Evolutionary conservation across 495 filamentous ascomycete genomes (phyloP).

Genomic region (Sordaria brevicollis): DNA sequence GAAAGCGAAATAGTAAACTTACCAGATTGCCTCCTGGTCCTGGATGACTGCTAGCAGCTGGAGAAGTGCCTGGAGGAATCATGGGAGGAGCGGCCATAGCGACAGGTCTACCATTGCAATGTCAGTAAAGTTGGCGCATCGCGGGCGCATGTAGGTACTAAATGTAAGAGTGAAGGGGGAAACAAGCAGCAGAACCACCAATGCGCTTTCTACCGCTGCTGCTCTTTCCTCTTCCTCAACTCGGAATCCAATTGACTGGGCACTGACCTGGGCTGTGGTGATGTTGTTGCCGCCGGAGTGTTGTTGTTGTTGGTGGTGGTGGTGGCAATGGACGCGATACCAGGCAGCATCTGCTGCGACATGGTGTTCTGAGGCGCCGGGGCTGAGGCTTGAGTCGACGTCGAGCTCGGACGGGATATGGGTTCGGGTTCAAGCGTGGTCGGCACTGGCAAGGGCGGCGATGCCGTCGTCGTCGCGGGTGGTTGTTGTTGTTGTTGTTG

Average conservation of each 20-base stretch:
- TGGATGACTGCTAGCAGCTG: constrained; percentile 51
- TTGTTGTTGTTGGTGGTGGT: constrained; percentile 28
- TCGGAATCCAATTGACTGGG: not conserved
- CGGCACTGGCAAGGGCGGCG: constrained; percentile 16
- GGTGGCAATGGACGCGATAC: constrained; percentile 52
- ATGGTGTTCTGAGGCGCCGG: constrained; percentile 24
- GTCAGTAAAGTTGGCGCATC: not conserved
- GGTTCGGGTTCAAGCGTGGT: constrained; percentile 34
- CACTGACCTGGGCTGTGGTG: constrained; percentile 57
- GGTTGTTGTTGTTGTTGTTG: not conserved
- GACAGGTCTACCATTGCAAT: constrained; percentile 10
- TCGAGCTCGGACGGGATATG: constrained; percentile 39
- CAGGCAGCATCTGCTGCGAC: constrained; percentile 43
- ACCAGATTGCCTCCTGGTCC: constrained; percentile 58
- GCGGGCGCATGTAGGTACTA: not conserved
- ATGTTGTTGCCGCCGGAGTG: constrained; percentile 32
- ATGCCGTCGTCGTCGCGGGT: constrained; percentile 12
- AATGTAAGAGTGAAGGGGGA: not conserved
- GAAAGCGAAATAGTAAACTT: constrained; percentile 28
- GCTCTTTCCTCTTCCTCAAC: not conserved
- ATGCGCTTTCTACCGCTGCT: not conserved
- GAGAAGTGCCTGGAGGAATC: constrained; percentile 51
- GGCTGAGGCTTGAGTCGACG: constrained; percentile 25
- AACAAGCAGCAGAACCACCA: not conserved
- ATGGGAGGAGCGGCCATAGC: constrained; percentile 18